phyloP scores from a whole-genome alignment of 371 early-diverging fungal species.

The Batkoa obscura region DNA sequence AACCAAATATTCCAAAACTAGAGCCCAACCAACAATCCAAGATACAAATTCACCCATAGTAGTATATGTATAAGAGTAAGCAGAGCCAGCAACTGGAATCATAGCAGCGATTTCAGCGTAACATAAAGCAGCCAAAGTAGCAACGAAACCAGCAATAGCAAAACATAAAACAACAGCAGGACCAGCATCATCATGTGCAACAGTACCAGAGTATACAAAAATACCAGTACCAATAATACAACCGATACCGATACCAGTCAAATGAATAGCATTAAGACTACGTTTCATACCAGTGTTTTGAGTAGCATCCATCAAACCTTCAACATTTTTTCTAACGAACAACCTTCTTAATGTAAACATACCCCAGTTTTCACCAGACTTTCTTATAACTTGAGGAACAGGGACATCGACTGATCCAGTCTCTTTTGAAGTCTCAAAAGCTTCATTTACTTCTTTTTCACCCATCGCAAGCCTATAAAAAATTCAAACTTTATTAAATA shows the following conservation, averaged over 20 bases:
- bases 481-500: too few species aligned
- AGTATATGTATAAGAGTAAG: conserved; percentile 64
- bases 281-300: background rate
- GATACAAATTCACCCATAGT: conserved; percentile 66
- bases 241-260: conserved; percentile 26
- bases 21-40: conserved; percentile 71
- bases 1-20: conserved; percentile 60
- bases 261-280: conserved; percentile 8
- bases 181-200: conserved; percentile 54
- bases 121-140: conserved; percentile 49
- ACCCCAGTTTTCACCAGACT: background rate
- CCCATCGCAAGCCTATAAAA: too few species aligned
- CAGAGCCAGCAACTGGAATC: conserved; percentile 67
- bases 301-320: background rate
- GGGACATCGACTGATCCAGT: too few species aligned
- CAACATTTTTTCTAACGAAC: background rate
- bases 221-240: conserved; percentile 52
- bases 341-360: background rate
- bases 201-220: conserved; percentile 22
- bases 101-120: conserved; percentile 66
- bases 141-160: conserved; percentile 43
- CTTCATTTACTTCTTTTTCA: too few species aligned
- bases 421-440: too few species aligned
- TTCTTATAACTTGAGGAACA: background rate
- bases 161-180: conserved; percentile 65